Percentiles rank a stretch among this genome's conserved stretches.
These are phyloP conservation scores for Quaeritorhiza haematococci DNA, from an alignment of 371 early-diverging fungal genomes.

Conservation along the genomic window DNA sequence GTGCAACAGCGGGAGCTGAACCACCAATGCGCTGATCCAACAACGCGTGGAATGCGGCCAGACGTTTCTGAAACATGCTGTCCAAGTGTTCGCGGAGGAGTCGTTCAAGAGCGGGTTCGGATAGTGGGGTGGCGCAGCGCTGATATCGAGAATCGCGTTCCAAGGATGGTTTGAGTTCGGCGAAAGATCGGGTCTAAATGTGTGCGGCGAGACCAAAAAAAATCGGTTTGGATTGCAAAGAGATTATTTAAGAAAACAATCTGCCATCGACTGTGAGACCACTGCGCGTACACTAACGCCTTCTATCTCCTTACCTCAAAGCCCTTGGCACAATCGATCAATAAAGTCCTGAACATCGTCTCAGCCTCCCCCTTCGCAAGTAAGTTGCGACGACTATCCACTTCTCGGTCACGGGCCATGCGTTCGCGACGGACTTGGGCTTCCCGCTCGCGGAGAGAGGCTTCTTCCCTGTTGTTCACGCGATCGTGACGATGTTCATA, in stretches of 20 bases:
- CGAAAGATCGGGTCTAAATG: too few relatives aligned
- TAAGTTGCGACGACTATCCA: conserved; percentile 7
- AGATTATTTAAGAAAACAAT: too few relatives aligned
- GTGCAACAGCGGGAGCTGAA: conserved; percentile 9
- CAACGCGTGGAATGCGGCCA: conserved; percentile 25
- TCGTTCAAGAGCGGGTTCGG: conserved; percentile 13
- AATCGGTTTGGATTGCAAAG: too few relatives aligned
- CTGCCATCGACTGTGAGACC: too few relatives aligned
- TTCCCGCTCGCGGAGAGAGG: conserved; percentile 38
- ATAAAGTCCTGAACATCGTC: conserved; percentile 21
- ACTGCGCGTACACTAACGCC: too few relatives aligned
- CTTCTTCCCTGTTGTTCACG: conserved; percentile 24
- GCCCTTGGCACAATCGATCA: conserved; percentile 33
- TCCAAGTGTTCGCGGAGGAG: conserved; percentile 29
- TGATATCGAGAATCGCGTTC: conserved; percentile 25
- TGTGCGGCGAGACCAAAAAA: too few relatives aligned
- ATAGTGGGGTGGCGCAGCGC: conserved; percentile 11
- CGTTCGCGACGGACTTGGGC: conserved; percentile 33
- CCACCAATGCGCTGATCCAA: too few relatives aligned
- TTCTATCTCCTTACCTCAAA: too few relatives aligned
- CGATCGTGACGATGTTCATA: not conserved
- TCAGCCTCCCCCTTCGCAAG: conserved; percentile 27
- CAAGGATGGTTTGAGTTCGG: too few relatives aligned
- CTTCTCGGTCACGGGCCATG: conserved; percentile 17
- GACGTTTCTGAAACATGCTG: conserved; percentile 25